Evolutionary conservation across 331 rosid genomes (phyloP), one percentile per base, ranked within the genome.

Genomic region (Acacia pycnantha): DNA sequence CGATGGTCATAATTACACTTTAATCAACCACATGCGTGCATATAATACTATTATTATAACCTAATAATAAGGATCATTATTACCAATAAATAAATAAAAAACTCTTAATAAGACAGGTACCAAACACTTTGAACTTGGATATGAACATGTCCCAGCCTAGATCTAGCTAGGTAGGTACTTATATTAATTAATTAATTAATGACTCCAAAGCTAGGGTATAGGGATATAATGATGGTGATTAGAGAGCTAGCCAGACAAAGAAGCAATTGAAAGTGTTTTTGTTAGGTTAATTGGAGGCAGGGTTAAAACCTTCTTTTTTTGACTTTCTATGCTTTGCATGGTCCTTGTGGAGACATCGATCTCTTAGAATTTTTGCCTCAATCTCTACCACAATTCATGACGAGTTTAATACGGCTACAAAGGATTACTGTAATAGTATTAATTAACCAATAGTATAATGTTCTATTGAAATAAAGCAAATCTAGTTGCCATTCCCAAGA

Each of bases 271-370:
- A 78, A 47, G 24, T 27, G 43, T 72, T 58, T 58, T 74, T 93
- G 97, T 88, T 88, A 79, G 91, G 84, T 87, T 88, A 82, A 84
- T 64, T 70, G 91, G 95, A 84, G 87, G 82, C 98, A 88, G 56
- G n/a, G 16, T 50, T 50, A 59, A 59, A 58, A 74, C 79, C 90
- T 82, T 82, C 79, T 70, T 87, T 85, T 92, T 84, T 87, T 84
- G 90, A 90, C 91, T 90, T 91, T 90, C 65, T 35, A 35, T 50
- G 75, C 70, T 76, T 84, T 90, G 87, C 81, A 82, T 82, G 84
- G 81, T 86, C 40, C 73, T 81, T 18, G 44, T 48, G 88, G 90
- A 70, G 91, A 93, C 95, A 79, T 66, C n/a, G n/a, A n/a, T n/a
- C 82, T 87, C 51, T 77, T 83, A 12, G 26, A 82, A 85, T 80